Evolutionary conservation across 768 basidiomycete species (phyloP).

Genomic region (Dioszegia hungarica): DNA sequence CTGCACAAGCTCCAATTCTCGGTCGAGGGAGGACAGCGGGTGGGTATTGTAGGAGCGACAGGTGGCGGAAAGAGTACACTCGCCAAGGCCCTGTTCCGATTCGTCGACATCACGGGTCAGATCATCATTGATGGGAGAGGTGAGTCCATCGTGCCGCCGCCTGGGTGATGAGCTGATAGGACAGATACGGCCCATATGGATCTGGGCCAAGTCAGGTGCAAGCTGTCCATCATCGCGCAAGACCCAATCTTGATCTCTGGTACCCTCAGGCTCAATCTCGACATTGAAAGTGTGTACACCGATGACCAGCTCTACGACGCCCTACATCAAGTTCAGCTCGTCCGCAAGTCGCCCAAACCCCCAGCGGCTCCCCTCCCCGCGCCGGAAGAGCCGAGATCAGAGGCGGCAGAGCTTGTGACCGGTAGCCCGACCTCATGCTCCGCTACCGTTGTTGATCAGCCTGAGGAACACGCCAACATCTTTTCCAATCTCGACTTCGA

Average conservation of each 20-base stretch:
- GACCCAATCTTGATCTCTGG: constrained; percentile 41
- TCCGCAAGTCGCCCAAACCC: not conserved
- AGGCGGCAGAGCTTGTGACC: not conserved
- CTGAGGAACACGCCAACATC: constrained; percentile 18
- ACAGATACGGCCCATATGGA: constrained; percentile 35
- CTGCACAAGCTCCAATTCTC: constrained; percentile 37
- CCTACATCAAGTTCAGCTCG: constrained; percentile 36
- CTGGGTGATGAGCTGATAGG: not conserved
- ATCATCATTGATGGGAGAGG: constrained; percentile 41
- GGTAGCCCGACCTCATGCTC: not conserved
- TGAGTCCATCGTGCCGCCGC: not conserved
- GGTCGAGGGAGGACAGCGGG: constrained; percentile 27
- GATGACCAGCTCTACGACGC: constrained; percentile 41
- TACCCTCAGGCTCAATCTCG: constrained; percentile 42
- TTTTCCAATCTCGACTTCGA: constrained; percentile 38
- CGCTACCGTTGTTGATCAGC: not conserved
- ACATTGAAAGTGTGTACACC: constrained; percentile 31
- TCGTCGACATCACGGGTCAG: constrained; percentile 39
- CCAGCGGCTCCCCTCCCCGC: not conserved
- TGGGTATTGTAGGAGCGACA: constrained; percentile 43
- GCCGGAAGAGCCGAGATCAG: not conserved
- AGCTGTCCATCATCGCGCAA: constrained; percentile 44
- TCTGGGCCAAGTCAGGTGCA: constrained; percentile 30
- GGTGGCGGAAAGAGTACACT: constrained; percentile 45
- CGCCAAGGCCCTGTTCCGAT: constrained; percentile 43